Percentiles rank a stretch among this genome's conserved stretches.
Conservation (phyloP, 164 flowering plant genomes). For the Tinospora cordifolia region DNA sequence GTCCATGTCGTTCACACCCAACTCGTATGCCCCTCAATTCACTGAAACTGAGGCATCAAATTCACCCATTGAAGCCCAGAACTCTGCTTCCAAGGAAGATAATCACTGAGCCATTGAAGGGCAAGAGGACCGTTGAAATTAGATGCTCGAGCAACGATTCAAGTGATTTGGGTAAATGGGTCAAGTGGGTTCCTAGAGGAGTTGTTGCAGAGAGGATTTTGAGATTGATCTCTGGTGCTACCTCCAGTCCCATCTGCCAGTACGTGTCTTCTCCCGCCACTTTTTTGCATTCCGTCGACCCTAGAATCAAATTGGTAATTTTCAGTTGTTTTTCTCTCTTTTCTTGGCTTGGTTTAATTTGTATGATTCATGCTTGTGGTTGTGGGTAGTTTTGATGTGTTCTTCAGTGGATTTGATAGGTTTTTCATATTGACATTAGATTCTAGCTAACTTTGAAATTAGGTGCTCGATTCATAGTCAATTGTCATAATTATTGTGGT, state of each 20-base stretch:
- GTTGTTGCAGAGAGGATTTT: slow-evolving; percentile 62
- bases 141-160: slow-evolving; percentile 20
- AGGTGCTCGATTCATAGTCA: no score
- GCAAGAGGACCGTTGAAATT: slow-evolving; percentile 13
- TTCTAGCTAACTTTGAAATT: no score
- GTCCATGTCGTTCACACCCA: slow-evolving; percentile 11
- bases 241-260: slow-evolving; percentile 85
- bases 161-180: slow-evolving; percentile 35
- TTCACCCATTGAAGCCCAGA: slow-evolving; percentile 11
- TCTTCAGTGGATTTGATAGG: neutral
- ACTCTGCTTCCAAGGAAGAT: slow-evolving; percentile 7
- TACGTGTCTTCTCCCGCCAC: slow-evolving; percentile 75
- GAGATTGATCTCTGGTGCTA: slow-evolving; percentile 58
- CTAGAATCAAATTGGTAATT: slow-evolving; percentile 81
- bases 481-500: no score
- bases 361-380: no score
- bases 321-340: neutral
- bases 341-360: no score
- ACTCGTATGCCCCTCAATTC: slow-evolving; percentile 18
- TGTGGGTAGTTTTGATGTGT: no score
- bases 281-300: slow-evolving; percentile 78
- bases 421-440: neutral
- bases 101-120: slow-evolving; percentile 8
- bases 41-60: slow-evolving; percentile 9
- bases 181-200: slow-evolving; percentile 40